Evolutionary conservation across 768 basidiomycete genomes (phyloP).

Genomic region (Lentinula aciculospora): DNA sequence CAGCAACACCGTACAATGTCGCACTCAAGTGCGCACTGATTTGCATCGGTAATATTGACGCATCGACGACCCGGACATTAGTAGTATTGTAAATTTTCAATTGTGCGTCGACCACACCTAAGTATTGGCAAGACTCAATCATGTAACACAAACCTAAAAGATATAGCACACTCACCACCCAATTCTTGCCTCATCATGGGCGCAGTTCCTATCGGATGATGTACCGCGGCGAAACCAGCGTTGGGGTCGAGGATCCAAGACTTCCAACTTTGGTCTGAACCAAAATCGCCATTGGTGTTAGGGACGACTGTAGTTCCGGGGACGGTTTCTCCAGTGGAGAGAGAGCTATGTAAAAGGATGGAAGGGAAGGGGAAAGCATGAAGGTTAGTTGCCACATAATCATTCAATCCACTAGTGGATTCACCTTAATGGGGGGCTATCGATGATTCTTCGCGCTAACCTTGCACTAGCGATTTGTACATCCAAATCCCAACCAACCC

Average conservation of each 20-base stretch:
- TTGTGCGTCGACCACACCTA: slow-evolving; percentile 42
- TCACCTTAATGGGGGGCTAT: slow-evolving; percentile 35
- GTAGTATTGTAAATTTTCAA: slow-evolving; percentile 40
- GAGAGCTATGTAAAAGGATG: slow-evolving; percentile 15
- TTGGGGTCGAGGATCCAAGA: slow-evolving; percentile 32
- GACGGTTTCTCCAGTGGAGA: slow-evolving; percentile 36
- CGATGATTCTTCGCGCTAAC: slow-evolving; percentile 35
- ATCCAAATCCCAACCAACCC: slow-evolving; percentile 39
- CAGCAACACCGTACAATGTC: slow-evolving; percentile 49
- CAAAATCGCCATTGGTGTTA: slow-evolving; percentile 16
- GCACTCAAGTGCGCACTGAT: slow-evolving; percentile 40
- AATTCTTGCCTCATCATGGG: slow-evolving; percentile 16
- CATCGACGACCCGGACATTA: slow-evolving; percentile 49
- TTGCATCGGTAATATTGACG: slow-evolving; percentile 43
- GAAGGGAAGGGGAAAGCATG: neutral
- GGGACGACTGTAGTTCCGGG: slow-evolving; percentile 39
- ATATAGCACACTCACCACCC: slow-evolving; percentile 22
- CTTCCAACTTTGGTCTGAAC: slow-evolving; percentile 36
- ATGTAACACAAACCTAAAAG: neutral
- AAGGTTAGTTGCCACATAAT: neutral
- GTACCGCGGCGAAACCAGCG: slow-evolving; percentile 33
- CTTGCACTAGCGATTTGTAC: slow-evolving; percentile 45
- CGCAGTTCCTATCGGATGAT: slow-evolving; percentile 27
- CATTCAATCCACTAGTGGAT: neutral
- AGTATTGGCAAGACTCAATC: neutral